Evolutionary conservation across 106 monocot genomes (phyloP).

Genomic region (Apostasia shenzhenica): DNA sequence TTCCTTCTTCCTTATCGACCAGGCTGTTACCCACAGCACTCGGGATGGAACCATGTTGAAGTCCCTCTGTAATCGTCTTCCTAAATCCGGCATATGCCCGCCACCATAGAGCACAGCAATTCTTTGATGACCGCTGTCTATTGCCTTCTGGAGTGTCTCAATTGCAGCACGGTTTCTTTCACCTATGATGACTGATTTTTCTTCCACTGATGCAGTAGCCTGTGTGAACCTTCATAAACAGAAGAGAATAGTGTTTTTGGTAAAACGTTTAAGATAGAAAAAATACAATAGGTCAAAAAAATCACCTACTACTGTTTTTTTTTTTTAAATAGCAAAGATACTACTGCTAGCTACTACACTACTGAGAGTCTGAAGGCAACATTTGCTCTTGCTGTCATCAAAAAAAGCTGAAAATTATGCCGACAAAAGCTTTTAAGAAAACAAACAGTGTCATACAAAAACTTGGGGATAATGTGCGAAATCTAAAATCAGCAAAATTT

Average conservation of each 20-base stretch:
- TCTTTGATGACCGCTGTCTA: constrained; percentile 43
- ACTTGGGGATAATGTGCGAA: too few species aligned
- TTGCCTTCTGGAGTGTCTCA: constrained; percentile 54
- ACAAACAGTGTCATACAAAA: too few species aligned
- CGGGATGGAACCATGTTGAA: constrained; percentile 71
- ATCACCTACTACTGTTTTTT: too few species aligned
- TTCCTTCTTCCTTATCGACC: constrained; percentile 59
- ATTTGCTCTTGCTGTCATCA: too few species aligned
- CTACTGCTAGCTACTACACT: too few species aligned
- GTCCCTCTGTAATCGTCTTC: constrained; percentile 53
- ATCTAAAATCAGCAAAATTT: too few species aligned
- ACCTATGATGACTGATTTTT: constrained; percentile 84
- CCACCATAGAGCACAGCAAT: constrained; percentile 85
- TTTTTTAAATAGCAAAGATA: too few species aligned
- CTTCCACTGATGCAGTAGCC: constrained; percentile 46
- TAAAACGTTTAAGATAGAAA: too few species aligned
- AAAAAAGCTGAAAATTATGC: too few species aligned
- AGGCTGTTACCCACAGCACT: constrained; percentile 76
- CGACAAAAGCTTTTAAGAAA: too few species aligned
- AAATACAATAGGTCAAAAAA: too few species aligned
- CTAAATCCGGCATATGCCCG: constrained; percentile 92
- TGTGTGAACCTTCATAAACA: constrained; percentile 58
- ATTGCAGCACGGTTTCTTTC: constrained; percentile 72
- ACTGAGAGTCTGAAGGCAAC: too few species aligned
- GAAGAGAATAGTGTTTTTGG: background rate